Percentiles rank a stretch among this genome's conserved stretches.
These are phyloP conservation scores for Parastagonospora nodorum DNA, from an alignment of 2,329 filamentous ascomycete genomes.

Conservation along the genomic window DNA sequence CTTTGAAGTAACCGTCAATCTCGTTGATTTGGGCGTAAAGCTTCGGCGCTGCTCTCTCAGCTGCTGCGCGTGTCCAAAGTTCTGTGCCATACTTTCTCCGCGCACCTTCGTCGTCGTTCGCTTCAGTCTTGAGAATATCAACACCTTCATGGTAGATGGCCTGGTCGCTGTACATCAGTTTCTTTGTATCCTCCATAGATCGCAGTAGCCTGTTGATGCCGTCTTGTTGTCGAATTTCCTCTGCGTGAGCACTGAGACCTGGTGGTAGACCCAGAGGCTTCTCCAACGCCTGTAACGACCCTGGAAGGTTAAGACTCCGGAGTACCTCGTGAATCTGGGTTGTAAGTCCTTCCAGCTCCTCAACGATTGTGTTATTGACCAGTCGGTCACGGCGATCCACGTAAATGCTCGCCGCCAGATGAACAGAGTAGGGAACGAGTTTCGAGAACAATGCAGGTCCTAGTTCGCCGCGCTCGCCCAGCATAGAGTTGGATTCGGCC, in stretches of 20 bases:
- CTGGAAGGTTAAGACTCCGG: constrained; percentile 83
- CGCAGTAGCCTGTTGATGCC: constrained; percentile 76
- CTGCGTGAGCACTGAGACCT: constrained; percentile 83
- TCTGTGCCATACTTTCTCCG: constrained; percentile 83
- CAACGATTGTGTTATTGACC: constrained; percentile 85
- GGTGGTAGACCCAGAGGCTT: constrained; percentile 91
- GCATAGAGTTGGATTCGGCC: constrained; percentile 74
- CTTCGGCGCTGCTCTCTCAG: constrained; percentile 70
- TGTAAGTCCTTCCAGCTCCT: constrained; percentile 81
- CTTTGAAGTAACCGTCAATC: constrained; percentile 85
- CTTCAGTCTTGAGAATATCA: constrained; percentile 76
- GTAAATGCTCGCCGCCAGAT: constrained; percentile 93
- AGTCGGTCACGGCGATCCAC: constrained; percentile 88
- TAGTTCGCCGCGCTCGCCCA: constrained; percentile 80
- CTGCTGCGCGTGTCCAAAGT: constrained; percentile 75
- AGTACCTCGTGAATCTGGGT: constrained; percentile 78
- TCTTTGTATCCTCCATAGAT: constrained; percentile 87
- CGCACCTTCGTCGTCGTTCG: constrained; percentile 78
- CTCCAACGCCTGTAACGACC: constrained; percentile 90
- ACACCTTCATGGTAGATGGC: constrained; percentile 83
- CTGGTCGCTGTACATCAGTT: constrained; percentile 79
- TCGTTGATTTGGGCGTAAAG: constrained; percentile 76
- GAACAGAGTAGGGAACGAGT: constrained; percentile 92
- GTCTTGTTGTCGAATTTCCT: constrained; percentile 91
- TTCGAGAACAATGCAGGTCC: constrained; percentile 87